These are phyloP conservation scores for Neocatenulostroma microsporum DNA, from an alignment of 2,329 filamentous ascomycete species.

Conservation along the genomic window DNA sequence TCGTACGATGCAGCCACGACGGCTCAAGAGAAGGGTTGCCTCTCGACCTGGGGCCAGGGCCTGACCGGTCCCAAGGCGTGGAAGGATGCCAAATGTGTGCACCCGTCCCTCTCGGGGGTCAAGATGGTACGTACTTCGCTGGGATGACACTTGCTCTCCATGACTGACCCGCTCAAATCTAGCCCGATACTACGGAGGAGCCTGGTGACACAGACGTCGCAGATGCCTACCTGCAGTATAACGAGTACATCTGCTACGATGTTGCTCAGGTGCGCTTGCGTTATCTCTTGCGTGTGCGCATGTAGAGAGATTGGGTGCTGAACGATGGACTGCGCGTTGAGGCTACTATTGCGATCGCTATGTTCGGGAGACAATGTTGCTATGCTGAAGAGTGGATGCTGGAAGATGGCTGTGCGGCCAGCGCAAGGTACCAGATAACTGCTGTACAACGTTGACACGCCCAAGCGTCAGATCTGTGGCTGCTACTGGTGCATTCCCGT, in stretches of 20 bases:
- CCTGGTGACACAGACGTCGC: constrained; percentile 12
- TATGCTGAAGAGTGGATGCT: too few relatives aligned
- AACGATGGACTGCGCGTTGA: too few relatives aligned
- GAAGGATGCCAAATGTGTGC: constrained; percentile 65
- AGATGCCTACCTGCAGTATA: constrained; percentile 52
- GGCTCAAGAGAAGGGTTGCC: constrained; percentile 52
- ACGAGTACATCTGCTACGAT: constrained; percentile 68
- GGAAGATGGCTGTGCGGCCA: too few relatives aligned
- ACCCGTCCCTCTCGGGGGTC: constrained; percentile 58
- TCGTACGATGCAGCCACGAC: constrained; percentile 57
- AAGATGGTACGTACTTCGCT: constrained; percentile 63
- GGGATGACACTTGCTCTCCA: too few relatives aligned
- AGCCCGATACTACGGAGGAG: constrained; percentile 19
- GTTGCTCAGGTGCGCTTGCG: constrained; percentile 61
- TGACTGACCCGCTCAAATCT: too few relatives aligned
- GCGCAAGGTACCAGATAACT: too few relatives aligned
- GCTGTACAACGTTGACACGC: too few relatives aligned
- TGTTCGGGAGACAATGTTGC: too few relatives aligned
- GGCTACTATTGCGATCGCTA: too few relatives aligned
- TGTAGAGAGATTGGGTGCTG: too few relatives aligned
- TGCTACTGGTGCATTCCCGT: too few relatives aligned
- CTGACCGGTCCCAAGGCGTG: constrained; percentile 56
- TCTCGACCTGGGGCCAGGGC: constrained; percentile 66
- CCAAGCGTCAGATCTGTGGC: too few relatives aligned
- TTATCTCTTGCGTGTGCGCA: constrained; percentile 58